Evolutionary conservation across 352 stramenopile genomes (phyloP), one percentile per base, ranked within the genome.

Genomic region (Phytophthora podocarpi): DNA sequence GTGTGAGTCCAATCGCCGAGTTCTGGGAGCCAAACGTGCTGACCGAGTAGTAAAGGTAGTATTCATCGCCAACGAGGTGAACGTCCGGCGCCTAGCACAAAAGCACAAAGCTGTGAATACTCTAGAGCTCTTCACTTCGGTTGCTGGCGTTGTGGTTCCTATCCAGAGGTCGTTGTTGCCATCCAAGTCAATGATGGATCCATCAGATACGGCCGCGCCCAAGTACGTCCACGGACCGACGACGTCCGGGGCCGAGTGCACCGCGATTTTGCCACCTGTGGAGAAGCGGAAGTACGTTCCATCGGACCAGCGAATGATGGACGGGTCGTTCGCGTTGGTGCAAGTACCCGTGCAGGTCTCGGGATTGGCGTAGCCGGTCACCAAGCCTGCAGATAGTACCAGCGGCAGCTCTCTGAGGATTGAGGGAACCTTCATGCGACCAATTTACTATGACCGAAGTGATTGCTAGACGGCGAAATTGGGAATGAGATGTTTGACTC

Each of bases 21-120:
- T 52, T 75, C 45, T 85, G 61, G 4, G 55, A 63, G n/a, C 73
- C 70, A 18, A 86, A 76, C 8, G 66, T 71, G 51, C 73, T 78
- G 53, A 85, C 73, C 18, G 74, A 70, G 46, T 82, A 82, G 63
- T 82, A 80, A n/a, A 85, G 62, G 42, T 85, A 83, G 70, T 81
- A 85, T 28, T 59, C 65, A 53, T 78, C 63, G 15, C 64, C 73
- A 10, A 82, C 47, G 16, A 70, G 45, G 45, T 67, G 60, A 8
- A 85, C 58, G 26, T 81, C 73, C 2, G 76, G 74, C 4, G 74
- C 70, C 63, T 67, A n/a, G n/a, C n/a, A n/a, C n/a, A n/a, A n/a
- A n/a, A n/a, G n/a, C n/a, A n/a, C n/a, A n/a, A n/a, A n/a, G n/a
- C n/a, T n/a, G n/a, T n/a, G n/a, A n/a, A n/a, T n/a, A n/a, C n/a